Percentiles rank a stretch among this genome's conserved stretches.
Evolutionary conservation across 352 stramenopile genomes (phyloP).

Genomic region (Pythium insidiosum): DNA sequence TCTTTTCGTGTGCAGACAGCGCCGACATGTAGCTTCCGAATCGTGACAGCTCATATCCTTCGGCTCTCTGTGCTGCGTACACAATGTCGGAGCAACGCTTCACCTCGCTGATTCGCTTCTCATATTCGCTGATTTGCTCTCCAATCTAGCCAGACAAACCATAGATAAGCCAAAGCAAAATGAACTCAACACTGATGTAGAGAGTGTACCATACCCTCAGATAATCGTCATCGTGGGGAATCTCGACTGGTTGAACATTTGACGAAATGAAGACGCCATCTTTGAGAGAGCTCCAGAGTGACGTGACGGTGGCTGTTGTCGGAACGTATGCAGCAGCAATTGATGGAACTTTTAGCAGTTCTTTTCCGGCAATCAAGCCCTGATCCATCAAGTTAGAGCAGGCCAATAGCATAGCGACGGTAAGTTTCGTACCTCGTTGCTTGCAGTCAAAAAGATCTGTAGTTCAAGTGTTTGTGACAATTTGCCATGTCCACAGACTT

Average conservation of each 20-base stretch:
- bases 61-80: slow-evolving; percentile 64
- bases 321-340: slow-evolving; percentile 68
- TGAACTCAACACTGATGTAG: neutral
- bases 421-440: slow-evolving; percentile 46
- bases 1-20: slow-evolving; percentile 68
- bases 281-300: slow-evolving; percentile 77
- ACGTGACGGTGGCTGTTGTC: slow-evolving; percentile 63
- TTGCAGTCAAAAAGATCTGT: slow-evolving; percentile 77
- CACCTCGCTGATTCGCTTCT: slow-evolving; percentile 76
- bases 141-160: slow-evolving; percentile 44
- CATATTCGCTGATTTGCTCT: slow-evolving; percentile 80
- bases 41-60: slow-evolving; percentile 83
- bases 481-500: slow-evolving; percentile 82
- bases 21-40: slow-evolving; percentile 81
- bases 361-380: slow-evolving; percentile 77
- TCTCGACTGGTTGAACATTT: slow-evolving; percentile 79
- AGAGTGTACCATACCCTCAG: slow-evolving; percentile 30
- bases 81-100: slow-evolving; percentile 78
- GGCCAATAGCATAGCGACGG: too few relatives aligned
- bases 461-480: slow-evolving; percentile 76
- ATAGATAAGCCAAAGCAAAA: neutral
- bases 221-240: slow-evolving; percentile 85
- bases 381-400: slow-evolving; percentile 15
- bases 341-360: slow-evolving; percentile 72
- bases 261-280: slow-evolving; percentile 69